Conservation (phyloP, 1,284 basidiomycete species). For the Rhodotorula sp. region DNA sequence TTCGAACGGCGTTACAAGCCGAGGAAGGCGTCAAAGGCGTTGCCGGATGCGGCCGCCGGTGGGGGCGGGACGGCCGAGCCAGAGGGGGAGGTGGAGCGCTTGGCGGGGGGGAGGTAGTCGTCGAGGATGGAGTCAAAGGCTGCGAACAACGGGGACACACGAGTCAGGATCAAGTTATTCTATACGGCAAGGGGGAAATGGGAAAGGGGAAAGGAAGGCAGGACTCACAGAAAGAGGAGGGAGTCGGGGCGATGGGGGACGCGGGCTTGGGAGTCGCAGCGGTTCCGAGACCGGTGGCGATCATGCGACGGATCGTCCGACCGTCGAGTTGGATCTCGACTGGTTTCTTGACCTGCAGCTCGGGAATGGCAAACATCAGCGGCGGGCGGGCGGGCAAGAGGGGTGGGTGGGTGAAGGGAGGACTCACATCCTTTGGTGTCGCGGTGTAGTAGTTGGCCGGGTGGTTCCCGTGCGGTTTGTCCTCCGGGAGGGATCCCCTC, state of each 20-base stretch:
- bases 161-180: neutral
- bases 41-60: slow-evolving; percentile 8
- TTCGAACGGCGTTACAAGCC: slow-evolving; percentile 9
- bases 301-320: slow-evolving; percentile 24
- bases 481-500: slow-evolving; percentile 32
- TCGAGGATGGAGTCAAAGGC: slow-evolving; percentile 40
- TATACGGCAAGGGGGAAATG: too few species aligned
- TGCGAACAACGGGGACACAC: neutral
- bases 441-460: slow-evolving; percentile 25
- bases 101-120: slow-evolving; percentile 34
- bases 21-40: slow-evolving; percentile 30
- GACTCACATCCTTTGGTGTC: slow-evolving; percentile 8
- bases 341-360: slow-evolving; percentile 13
- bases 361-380: too few species aligned
- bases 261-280: slow-evolving; percentile 6
- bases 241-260: neutral
- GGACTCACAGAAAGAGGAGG: slow-evolving; percentile 6
- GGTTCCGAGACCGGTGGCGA: slow-evolving; percentile 28
- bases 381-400: too few species aligned
- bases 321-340: slow-evolving; percentile 32
- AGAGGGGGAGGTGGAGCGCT: slow-evolving; percentile 10
- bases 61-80: slow-evolving; percentile 8
- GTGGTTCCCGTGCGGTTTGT: slow-evolving; percentile 27
- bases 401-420: too few species aligned
- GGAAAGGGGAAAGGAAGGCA: neutral